A percentile compares a stretch with the other conserved stretches of the same genome.
Evolutionary conservation across 805 yeast genomes (phyloP).

Genomic region (Monosporozyma aerobia): DNA sequence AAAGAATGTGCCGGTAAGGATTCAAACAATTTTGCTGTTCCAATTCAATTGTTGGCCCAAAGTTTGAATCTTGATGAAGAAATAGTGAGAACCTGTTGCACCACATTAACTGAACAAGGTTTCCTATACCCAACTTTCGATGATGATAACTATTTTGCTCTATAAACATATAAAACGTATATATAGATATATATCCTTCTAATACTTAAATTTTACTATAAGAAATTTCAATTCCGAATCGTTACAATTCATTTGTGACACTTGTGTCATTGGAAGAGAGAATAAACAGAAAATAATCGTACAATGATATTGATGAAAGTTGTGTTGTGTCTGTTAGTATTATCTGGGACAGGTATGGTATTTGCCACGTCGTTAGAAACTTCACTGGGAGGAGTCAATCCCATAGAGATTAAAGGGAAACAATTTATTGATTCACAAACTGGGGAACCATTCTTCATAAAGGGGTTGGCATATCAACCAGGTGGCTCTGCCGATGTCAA

Average conservation of each 20-base stretch:
- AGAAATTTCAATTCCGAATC: not conserved
- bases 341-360: not conserved
- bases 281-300: not conserved
- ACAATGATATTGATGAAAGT: not conserved
- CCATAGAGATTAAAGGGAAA: conserved; percentile 59
- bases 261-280: not conserved
- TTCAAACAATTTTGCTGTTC: conserved; percentile 65
- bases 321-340: not conserved
- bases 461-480: conserved; percentile 92
- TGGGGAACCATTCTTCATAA: conserved; percentile 64
- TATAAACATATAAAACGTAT: conserved; percentile 12
- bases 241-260: not conserved
- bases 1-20: conserved; percentile 38
- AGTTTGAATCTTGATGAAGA: conserved; percentile 41
- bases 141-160: conserved; percentile 51
- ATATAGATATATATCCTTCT: not conserved
- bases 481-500: conserved; percentile 81
- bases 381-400: conserved; percentile 38
- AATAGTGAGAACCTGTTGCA: conserved; percentile 42
- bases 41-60: conserved; percentile 51
- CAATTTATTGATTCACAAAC: conserved; percentile 72
- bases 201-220: not conserved
- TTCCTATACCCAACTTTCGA: conserved; percentile 61
- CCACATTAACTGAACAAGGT: conserved; percentile 55
- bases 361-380: not conserved